phyloP scores from a whole-genome alignment of 1,139 yeast genomes.

The Ogataea hybrid region DNA sequence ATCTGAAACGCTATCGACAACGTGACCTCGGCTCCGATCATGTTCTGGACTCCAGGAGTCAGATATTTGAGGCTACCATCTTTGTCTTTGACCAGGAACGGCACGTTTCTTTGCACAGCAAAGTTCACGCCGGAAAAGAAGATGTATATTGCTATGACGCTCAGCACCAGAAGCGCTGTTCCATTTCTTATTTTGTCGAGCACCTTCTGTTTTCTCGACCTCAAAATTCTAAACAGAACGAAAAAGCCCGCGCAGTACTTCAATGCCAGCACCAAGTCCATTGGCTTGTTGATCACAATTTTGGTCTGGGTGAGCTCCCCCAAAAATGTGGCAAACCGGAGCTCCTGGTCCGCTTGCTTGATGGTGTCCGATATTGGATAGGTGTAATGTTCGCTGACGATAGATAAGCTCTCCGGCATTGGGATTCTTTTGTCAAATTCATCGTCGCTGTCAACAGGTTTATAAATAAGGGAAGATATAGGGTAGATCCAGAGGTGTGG shows the following conservation, averaged over 20 bases:
- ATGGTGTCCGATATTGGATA: slow-evolving; percentile 17
- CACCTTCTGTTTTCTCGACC: slow-evolving; percentile 44
- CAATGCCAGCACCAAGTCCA: slow-evolving; percentile 42
- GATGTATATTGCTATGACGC: slow-evolving; percentile 41
- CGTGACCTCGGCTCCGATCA: slow-evolving; percentile 65
- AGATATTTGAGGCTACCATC: slow-evolving; percentile 42
- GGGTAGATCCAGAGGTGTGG: slow-evolving; percentile 70
- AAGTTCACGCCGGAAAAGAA: slow-evolving; percentile 64
- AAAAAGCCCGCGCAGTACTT: slow-evolving; percentile 48
- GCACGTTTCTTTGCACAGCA: slow-evolving; percentile 55
- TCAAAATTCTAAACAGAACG: slow-evolving; percentile 44
- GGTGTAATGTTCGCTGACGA: slow-evolving; percentile 26
- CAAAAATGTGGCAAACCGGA: slow-evolving; percentile 53
- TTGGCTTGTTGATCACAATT: slow-evolving; percentile 42
- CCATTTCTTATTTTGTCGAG: slow-evolving; percentile 16
- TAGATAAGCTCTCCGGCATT: slow-evolving; percentile 14
- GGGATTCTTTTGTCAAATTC: slow-evolving; percentile 16
- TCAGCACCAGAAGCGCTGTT: slow-evolving; percentile 36
- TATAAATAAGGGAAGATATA: slow-evolving; percentile 30
- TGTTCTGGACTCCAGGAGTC: slow-evolving; percentile 64
- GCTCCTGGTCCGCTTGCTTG: slow-evolving; percentile 13
- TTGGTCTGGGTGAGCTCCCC: slow-evolving; percentile 43
- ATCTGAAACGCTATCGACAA: slow-evolving; percentile 48
- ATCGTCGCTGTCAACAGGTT: slow-evolving; percentile 23
- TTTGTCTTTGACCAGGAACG: slow-evolving; percentile 56